These are phyloP conservation scores for Clarireedia sp. DNA, from an alignment of 2,329 filamentous ascomycete genomes.

Conservation along the genomic window DNA sequence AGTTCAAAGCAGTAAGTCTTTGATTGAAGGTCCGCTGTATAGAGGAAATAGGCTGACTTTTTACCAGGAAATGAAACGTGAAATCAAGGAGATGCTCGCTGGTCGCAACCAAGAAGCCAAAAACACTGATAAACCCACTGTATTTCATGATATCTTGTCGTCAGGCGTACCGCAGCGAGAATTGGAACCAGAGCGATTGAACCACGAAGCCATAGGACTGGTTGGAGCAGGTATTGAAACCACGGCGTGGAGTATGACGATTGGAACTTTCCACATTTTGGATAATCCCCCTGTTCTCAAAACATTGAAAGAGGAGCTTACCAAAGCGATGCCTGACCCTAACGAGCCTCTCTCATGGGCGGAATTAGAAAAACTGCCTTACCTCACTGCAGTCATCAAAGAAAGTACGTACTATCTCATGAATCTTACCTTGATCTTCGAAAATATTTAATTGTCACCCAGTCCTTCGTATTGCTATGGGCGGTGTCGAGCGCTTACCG, in stretches of 20 bases:
- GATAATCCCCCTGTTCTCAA: conserved; percentile 24
- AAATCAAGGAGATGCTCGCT: conserved; percentile 1
- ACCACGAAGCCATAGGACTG: conserved; percentile 28
- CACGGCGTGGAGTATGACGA: conserved; percentile 28
- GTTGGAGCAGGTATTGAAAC: conserved; percentile 34
- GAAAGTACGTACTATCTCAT: conserved; percentile 29
- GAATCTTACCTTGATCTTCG: not conserved
- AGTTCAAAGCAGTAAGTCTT: not conserved
- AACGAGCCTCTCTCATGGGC: conserved; percentile 11
- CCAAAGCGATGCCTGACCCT: not conserved
- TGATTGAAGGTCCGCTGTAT: not conserved
- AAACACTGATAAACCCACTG: conserved; percentile 15
- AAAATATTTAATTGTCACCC: not conserved
- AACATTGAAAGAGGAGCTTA: conserved; percentile 31
- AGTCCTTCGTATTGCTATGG: not conserved
- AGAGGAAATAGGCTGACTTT: not conserved
- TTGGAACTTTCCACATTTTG: conserved; percentile 32
- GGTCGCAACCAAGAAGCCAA: conserved; percentile 5
- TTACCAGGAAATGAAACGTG: not conserved
- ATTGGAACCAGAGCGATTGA: conserved; percentile 28
- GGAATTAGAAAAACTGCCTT: conserved; percentile 25
- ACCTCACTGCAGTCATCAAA: conserved; percentile 28
- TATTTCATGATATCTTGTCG: conserved; percentile 21
- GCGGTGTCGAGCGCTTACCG: conserved; percentile 21
- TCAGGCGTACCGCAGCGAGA: conserved; percentile 28